Conservation (phyloP, 805 yeast genomes). For the Pichia thaimueangensis region DNA sequence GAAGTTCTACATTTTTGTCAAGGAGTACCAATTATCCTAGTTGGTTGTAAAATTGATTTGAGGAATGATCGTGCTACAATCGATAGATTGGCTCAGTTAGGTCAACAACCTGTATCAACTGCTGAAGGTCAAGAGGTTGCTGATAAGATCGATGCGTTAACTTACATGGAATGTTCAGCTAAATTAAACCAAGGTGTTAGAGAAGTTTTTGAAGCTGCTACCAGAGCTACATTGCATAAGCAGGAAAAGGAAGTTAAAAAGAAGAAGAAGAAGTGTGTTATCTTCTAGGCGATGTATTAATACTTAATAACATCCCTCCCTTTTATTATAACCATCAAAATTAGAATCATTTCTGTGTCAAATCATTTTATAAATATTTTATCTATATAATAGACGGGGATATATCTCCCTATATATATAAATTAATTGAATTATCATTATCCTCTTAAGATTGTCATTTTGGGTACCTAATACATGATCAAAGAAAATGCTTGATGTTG, state of each 20-base stretch:
- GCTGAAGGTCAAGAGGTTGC: conserved; percentile 86
- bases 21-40: conserved; percentile 86
- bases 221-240: conserved; percentile 78
- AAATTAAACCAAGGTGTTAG: conserved; percentile 86
- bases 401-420: no score
- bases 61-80: conserved; percentile 76
- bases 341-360: no score
- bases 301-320: no score
- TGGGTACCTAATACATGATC: no score
- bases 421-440: no score
- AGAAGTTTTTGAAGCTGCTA: conserved; percentile 89
- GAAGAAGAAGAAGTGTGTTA: conserved; percentile 53
- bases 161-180: conserved; percentile 89
- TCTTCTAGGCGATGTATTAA: no score
- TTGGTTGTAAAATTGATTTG: conserved; percentile 87
- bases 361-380: no score
- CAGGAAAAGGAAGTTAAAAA: conserved; percentile 50
- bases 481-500: no score
- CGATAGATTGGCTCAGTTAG: conserved; percentile 65
- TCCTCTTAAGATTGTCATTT: no score
- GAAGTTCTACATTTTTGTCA: conserved; percentile 93
- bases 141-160: conserved; percentile 79
- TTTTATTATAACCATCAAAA: no score
- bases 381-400: no score
- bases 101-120: conserved; percentile 73